Evolutionary conservation across 2,329 filamentous ascomycete species (phyloP).

Genomic region (Nemania sp.): DNA sequence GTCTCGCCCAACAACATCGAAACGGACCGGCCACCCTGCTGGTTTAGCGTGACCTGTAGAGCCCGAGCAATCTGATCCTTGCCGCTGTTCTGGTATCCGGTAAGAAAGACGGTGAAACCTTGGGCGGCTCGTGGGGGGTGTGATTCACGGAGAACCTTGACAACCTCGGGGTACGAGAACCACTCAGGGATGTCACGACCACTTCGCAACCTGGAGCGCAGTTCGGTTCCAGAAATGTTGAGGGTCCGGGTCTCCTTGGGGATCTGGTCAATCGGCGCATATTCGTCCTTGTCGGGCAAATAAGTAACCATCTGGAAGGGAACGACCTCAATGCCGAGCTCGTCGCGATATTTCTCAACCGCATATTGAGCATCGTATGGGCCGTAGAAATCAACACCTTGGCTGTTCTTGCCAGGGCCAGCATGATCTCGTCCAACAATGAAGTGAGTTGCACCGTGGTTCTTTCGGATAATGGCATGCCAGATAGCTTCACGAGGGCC

Average conservation of each 20-base stretch:
- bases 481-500: constrained; percentile 97
- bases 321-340: constrained; percentile 98
- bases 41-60: constrained; percentile 95
- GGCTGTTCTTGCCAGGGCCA: constrained; percentile 96
- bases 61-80: constrained; percentile 97
- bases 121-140: constrained; percentile 89
- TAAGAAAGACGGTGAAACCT: constrained; percentile 98
- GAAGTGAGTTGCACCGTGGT: constrained; percentile 98
- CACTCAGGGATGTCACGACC: constrained; percentile 96
- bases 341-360: constrained; percentile 93
- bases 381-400: constrained; percentile 95
- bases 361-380: constrained; percentile 96
- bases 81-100: constrained; percentile 93
- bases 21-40: constrained; percentile 93
- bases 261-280: constrained; percentile 90
- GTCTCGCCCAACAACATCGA: constrained; percentile 95
- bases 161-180: constrained; percentile 99
- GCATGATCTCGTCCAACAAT: constrained; percentile 98
- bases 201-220: constrained; percentile 85
- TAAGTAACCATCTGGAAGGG: constrained; percentile 99
- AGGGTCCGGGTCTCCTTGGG: constrained; percentile 79
- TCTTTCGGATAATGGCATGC: constrained; percentile 99
- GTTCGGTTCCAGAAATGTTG: constrained; percentile 87
- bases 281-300: constrained; percentile 95
- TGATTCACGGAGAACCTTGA: constrained; percentile 92